These are phyloP conservation scores for Penicillium longicatenatum DNA, from an alignment of 495 filamentous ascomycete genomes.

Conservation along the genomic window DNA sequence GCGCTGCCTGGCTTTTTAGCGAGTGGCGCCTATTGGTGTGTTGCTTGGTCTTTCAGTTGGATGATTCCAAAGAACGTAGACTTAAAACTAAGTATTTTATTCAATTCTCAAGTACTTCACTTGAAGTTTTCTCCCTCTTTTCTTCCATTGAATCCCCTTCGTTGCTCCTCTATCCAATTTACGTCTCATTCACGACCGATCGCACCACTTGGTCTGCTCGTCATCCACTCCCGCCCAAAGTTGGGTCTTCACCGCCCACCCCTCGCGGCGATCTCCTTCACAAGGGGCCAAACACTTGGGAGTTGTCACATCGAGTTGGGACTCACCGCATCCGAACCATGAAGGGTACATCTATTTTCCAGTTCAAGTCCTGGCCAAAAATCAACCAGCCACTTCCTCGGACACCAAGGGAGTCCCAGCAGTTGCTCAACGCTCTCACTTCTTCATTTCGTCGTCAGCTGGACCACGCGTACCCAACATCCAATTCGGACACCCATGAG, in stretches of 20 bases:
- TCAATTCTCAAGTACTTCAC: background rate
- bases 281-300: constrained; percentile 1
- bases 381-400: constrained; percentile 73
- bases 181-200: background rate
- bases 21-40: constrained; percentile 35
- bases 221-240: constrained; percentile 21
- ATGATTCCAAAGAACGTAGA: background rate
- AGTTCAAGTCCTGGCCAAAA: constrained; percentile 56
- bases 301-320: constrained; percentile 1
- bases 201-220: constrained; percentile 20
- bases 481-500: constrained; percentile 22
- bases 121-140: background rate
- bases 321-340: constrained; percentile 36
- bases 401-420: constrained; percentile 62
- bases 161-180: background rate
- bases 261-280: constrained; percentile 21
- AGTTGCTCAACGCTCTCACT: constrained; percentile 69
- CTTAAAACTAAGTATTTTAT: background rate
- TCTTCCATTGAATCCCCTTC: background rate
- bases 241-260: constrained; percentile 25
- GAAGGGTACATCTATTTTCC: constrained; percentile 42
- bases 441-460: constrained; percentile 75
- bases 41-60: background rate
- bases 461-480: constrained; percentile 61
- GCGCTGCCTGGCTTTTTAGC: constrained; percentile 37